These are phyloP conservation scores for Hordeum pubiflorum DNA, from an alignment of 202 grass and related monocot species.

Conservation along the genomic window DNA sequence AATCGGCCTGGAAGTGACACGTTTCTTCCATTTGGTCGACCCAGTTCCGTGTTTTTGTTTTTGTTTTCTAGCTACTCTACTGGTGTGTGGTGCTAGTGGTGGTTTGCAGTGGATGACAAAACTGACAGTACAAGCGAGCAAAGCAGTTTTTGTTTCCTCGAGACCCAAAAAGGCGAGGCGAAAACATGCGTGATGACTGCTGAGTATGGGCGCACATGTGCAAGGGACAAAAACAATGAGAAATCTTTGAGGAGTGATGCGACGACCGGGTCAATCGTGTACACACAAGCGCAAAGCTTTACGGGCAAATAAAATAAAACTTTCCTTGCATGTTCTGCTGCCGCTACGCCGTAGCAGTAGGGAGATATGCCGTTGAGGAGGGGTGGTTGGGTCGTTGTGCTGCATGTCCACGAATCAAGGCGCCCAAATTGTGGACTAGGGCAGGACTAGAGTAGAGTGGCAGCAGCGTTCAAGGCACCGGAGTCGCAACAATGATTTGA, in stretches of 20 bases:
- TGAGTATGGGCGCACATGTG: neutral
- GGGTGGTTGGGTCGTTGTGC: neutral
- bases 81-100: neutral
- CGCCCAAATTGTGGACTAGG: neutral
- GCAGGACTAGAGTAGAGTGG: neutral
- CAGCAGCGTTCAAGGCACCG: neutral
- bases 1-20: neutral
- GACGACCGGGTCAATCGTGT: neutral
- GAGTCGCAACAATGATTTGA: neutral
- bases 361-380: too few relatives aligned
- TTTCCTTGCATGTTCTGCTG: neutral
- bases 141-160: neutral
- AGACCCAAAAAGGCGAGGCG: neutral
- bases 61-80: neutral
- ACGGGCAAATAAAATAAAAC: neutral
- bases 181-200: neutral
- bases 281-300: neutral
- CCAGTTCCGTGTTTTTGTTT: neutral
- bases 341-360: too few relatives aligned
- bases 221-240: neutral
- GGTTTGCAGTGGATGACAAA: neutral
- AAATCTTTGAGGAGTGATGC: neutral
- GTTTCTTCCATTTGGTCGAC: neutral
- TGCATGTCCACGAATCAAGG: neutral
- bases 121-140: neutral